phyloP scores from a whole-genome alignment of 1,139 yeast species.

The Saccharomyces hybrid region DNA sequence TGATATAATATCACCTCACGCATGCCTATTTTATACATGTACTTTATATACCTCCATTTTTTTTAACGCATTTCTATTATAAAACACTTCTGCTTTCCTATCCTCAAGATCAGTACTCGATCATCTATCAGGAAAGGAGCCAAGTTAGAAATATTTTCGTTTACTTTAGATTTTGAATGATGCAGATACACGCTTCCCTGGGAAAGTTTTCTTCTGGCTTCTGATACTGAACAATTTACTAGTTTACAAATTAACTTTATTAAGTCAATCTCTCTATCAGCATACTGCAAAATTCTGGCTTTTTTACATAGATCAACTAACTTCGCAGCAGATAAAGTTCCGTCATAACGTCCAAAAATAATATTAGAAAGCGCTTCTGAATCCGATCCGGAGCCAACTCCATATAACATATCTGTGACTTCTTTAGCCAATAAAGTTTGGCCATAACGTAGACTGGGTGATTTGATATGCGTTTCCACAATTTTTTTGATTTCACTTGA shows the following conservation, averaged over 20 bases:
- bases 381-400: slow-evolving; percentile 59
- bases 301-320: slow-evolving; percentile 51
- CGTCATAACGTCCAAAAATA: slow-evolving; percentile 49
- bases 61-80: slow-evolving; percentile 41
- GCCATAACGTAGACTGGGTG: slow-evolving; percentile 61
- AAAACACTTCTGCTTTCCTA: slow-evolving; percentile 66
- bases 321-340: slow-evolving; percentile 45
- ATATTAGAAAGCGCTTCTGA: slow-evolving; percentile 59
- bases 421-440: slow-evolving; percentile 76
- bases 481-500: slow-evolving; percentile 47
- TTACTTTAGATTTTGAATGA: slow-evolving; percentile 48
- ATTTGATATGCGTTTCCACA: slow-evolving; percentile 43
- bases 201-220: slow-evolving; percentile 54
- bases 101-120: slow-evolving; percentile 54
- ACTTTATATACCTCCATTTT: slow-evolving; percentile 3
- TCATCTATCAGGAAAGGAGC: slow-evolving; percentile 51
- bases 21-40: slow-evolving; percentile 6
- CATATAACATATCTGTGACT: slow-evolving; percentile 82
- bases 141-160: slow-evolving; percentile 36
- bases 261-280: slow-evolving; percentile 34
- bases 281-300: slow-evolving; percentile 50
- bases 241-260: slow-evolving; percentile 29
- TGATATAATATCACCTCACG: slow-evolving; percentile 1
- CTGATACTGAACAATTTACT: slow-evolving; percentile 43
- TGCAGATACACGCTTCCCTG: slow-evolving; percentile 76